Evolutionary conservation across 495 filamentous ascomycete genomes (phyloP).

Genomic region (Beverwykella pulmonaria): DNA sequence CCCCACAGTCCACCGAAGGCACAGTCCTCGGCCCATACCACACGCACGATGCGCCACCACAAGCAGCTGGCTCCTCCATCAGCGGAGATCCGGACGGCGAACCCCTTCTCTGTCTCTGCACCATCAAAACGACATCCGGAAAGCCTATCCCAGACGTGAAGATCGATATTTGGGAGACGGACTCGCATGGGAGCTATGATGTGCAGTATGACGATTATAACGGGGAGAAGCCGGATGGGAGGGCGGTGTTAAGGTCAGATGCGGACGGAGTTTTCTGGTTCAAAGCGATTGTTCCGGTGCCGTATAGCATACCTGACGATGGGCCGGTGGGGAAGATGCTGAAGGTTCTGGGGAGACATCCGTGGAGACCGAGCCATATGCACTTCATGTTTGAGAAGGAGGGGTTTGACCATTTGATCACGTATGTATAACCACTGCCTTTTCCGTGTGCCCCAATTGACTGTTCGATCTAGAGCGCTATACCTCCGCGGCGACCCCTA

Average conservation of each 20-base stretch:
- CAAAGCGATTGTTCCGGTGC: constrained; percentile 80
- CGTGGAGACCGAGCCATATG: constrained; percentile 83
- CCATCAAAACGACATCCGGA: constrained; percentile 68
- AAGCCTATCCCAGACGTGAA: constrained; percentile 69
- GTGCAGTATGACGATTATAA: constrained; percentile 74
- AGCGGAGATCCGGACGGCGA: constrained; percentile 70
- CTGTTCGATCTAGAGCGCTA: constrained; percentile 59
- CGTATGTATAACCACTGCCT: constrained; percentile 58
- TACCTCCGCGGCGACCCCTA: constrained; percentile 85
- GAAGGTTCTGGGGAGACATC: constrained; percentile 69
- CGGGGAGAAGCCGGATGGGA: constrained; percentile 67
- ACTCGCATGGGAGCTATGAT: constrained; percentile 84
- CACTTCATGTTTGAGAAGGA: constrained; percentile 94
- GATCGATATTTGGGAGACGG: constrained; percentile 94
- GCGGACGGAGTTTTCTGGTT: constrained; percentile 82
- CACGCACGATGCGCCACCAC: constrained; percentile 77
- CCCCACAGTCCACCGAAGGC: constrained; percentile 72
- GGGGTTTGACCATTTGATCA: constrained; percentile 84
- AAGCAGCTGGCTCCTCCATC: constrained; percentile 67
- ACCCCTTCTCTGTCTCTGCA: constrained; percentile 77
- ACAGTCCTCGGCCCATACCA: constrained; percentile 93
- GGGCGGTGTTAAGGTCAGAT: constrained; percentile 75
- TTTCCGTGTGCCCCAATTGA: neutral
- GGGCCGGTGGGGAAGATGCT: constrained; percentile 85
- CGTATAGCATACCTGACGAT: constrained; percentile 88